These are phyloP conservation scores for Colletotrichum tanaceti DNA, from an alignment of 2,329 filamentous ascomycete genomes.

Conservation along the genomic window DNA sequence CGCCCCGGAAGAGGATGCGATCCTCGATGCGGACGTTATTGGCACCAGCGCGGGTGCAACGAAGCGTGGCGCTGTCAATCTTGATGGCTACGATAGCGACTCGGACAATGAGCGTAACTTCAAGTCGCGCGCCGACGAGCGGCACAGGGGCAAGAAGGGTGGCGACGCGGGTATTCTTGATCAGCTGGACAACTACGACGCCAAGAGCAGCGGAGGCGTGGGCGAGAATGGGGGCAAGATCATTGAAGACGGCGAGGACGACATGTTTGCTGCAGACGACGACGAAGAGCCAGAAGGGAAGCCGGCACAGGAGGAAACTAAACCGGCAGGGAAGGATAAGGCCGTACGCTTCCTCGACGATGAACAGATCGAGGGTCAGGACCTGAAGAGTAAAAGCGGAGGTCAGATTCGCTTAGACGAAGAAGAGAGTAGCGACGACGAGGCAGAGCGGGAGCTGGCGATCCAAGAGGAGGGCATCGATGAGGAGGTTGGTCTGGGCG, in stretches of 20 bases:
- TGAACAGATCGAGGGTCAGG: slow-evolving; percentile 81
- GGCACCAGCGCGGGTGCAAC: slow-evolving; percentile 79
- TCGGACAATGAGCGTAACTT: slow-evolving; percentile 88
- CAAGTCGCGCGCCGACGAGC: slow-evolving; percentile 75
- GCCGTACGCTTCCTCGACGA: slow-evolving; percentile 70
- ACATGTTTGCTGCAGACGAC: slow-evolving; percentile 81
- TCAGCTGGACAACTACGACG: slow-evolving; percentile 66
- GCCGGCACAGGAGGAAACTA: slow-evolving; percentile 42
- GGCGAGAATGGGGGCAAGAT: slow-evolving; percentile 48
- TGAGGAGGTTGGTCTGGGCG: slow-evolving; percentile 89
- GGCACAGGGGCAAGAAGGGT: slow-evolving; percentile 54
- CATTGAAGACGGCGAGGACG: slow-evolving; percentile 58
- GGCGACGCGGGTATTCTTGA: slow-evolving; percentile 63
- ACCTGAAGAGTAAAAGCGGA: slow-evolving; percentile 77
- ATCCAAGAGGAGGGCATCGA: slow-evolving; percentile 82
- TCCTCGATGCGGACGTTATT: slow-evolving; percentile 93
- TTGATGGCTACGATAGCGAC: slow-evolving; percentile 97
- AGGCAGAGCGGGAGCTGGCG: slow-evolving; percentile 79
- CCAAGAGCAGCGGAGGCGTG: slow-evolving; percentile 57
- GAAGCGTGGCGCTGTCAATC: slow-evolving; percentile 93
- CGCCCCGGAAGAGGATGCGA: slow-evolving; percentile 76
- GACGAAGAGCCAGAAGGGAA: slow-evolving; percentile 53
- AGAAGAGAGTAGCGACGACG: slow-evolving; percentile 69
- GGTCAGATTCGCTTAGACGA: slow-evolving; percentile 74
- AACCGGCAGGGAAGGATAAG: slow-evolving; percentile 63